Base-by-base conservation (phyloP, 345 rosid genomes). In the Nasturtium officinale region DNA sequence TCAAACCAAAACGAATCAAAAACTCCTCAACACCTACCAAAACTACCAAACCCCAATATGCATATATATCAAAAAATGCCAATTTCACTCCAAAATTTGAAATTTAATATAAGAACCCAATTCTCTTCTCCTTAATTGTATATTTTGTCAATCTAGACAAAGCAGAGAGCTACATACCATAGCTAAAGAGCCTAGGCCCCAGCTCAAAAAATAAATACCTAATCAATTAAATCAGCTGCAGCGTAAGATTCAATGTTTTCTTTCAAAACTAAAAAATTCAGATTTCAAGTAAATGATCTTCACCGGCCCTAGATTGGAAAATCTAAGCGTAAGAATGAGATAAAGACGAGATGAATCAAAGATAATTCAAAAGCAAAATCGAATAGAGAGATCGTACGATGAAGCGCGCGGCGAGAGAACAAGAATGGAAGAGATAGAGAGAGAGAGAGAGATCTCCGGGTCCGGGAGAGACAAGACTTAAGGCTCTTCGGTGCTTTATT, bases 401-500 rank as follows among this genome's bases (percentile, higher is more conserved):
- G 65, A 62, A 69, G 70, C 65, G 45, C 30, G 37, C 65, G 61
- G 11, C 71, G 67, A 69, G 66, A 63, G 66, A 29, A n/a, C n/a
- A 43, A 25, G 35, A 33, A 74, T 26, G 40, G 13, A 53, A 17
- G 40, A 52, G 54, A 17, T 1, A 15, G 21, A 17, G 56, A 17
- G 40, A 52, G 54, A 17, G 1, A 15, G 21, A 17, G 56, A 76
- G 75, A 69, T 76, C 65, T 76, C 53, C 75, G 57, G 54, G 60
- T 55, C 65, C 65, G 77, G 45, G 33, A 51, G 18, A 69, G 75
- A 69, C 43, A 55, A 55, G 56, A 13, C 58, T 8, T 53, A 43
- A 15, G 59, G 47, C 65, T 32, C 32, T 20, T 50, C 18, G 11
- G n/a, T n/a, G n/a, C n/a, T n/a, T n/a, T n/a, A n/a, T n/a, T n/a